Conservation (phyloP, 768 basidiomycete species). For the Leccinellum rugosiceps region DNA sequence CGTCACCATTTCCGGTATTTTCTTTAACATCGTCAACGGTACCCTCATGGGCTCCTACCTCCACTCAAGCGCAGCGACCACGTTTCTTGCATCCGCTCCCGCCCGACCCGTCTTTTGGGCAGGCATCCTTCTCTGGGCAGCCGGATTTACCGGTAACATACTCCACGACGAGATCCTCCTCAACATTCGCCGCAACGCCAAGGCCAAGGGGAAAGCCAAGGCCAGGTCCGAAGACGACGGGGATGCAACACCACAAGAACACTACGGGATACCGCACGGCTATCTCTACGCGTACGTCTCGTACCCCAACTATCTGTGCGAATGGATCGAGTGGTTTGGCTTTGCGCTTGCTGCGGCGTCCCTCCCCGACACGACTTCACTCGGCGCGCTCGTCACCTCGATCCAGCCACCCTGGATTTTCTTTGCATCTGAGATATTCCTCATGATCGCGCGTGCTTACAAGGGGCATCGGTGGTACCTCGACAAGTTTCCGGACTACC, state of each 20-base stretch:
- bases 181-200: conserved; percentile 68
- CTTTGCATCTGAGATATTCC: conserved; percentile 60
- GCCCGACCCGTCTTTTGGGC: conserved; percentile 50
- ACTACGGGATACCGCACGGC: conserved; percentile 81
- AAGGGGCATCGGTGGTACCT: conserved; percentile 88
- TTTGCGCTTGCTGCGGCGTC: conserved; percentile 77
- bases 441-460: conserved; percentile 81
- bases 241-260: conserved; percentile 34
- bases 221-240: conserved; percentile 27
- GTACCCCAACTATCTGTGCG: conserved; percentile 92
- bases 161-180: conserved; percentile 89
- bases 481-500: conserved; percentile 75
- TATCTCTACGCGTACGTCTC: conserved; percentile 75
- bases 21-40: conserved; percentile 76
- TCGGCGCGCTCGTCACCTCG: conserved; percentile 43
- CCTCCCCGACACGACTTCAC: conserved; percentile 32
- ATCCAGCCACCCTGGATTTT: conserved; percentile 79
- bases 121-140: conserved; percentile 63
- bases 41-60: conserved; percentile 68
- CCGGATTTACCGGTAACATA: conserved; percentile 77
- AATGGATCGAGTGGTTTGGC: conserved; percentile 93
- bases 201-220: conserved; percentile 32
- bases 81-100: conserved; percentile 37
- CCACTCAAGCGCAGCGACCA: conserved; percentile 49
- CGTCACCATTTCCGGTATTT: conserved; percentile 51